Conservation (phyloP, 345 rosid genomes). For the Brassica incana region DNA sequence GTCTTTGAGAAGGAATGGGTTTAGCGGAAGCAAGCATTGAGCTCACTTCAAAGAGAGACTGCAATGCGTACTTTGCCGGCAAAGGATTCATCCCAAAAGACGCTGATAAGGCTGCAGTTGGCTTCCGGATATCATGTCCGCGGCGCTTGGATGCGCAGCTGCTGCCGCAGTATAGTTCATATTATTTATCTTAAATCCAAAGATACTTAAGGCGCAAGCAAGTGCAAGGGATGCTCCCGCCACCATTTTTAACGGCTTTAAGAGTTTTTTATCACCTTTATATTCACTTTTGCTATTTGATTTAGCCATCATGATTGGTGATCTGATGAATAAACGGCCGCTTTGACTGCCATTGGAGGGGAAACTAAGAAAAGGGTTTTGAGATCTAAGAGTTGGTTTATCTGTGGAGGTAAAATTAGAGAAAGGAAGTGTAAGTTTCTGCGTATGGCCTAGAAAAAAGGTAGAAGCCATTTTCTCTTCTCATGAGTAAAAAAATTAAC, state of each 20-base stretch:
- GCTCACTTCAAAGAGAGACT: constrained; percentile 57
- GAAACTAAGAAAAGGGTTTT: constrained; percentile 23
- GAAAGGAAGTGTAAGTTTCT: constrained; percentile 10
- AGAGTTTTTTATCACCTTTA: constrained; percentile 5
- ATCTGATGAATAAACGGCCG: constrained; percentile 15
- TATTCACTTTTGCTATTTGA: constrained; percentile 25
- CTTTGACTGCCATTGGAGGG: constrained; percentile 9
- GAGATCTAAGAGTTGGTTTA: constrained; percentile 1
- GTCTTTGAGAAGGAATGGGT: constrained; percentile 20
- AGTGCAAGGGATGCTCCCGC: constrained; percentile 47
- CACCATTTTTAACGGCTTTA: constrained; percentile 20
- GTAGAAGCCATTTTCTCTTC: constrained; percentile 41
- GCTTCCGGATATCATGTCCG: constrained; percentile 40
- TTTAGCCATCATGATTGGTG: constrained; percentile 25
- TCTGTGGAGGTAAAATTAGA: constrained; percentile 20
- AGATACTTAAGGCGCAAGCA: constrained; percentile 53
- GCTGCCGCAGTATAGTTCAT: constrained; percentile 48
- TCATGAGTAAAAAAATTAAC: not conserved
- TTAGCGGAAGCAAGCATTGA: constrained; percentile 46
- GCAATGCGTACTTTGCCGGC: constrained; percentile 46
- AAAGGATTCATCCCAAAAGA: constrained; percentile 35
- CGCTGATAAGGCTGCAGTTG: constrained; percentile 40
- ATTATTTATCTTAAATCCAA: constrained; percentile 33
- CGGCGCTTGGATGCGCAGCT: constrained; percentile 43
- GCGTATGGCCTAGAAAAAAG: constrained; percentile 35